phyloP scores from a whole-genome alignment of 768 basidiomycete genomes.

The Auricularia cornea region DNA sequence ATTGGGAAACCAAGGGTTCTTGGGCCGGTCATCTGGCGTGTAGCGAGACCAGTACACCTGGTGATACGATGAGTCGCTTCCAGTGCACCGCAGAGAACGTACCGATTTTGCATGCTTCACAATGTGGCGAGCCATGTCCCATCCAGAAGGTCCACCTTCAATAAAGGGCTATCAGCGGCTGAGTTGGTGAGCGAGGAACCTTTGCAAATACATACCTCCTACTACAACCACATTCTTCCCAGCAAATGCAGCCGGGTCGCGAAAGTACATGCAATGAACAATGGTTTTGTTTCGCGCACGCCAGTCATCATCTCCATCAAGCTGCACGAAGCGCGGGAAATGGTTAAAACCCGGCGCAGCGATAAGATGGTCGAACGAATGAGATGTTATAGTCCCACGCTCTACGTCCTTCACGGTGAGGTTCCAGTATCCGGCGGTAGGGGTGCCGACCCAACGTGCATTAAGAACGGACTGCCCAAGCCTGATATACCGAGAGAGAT shows the following conservation, averaged over 20 bases:
- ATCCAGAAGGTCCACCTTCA: constrained; percentile 38
- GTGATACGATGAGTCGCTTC: background rate
- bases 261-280: constrained; percentile 47
- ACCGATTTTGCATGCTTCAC: constrained; percentile 36
- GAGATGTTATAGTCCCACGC: constrained; percentile 6
- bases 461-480: constrained; percentile 36
- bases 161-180: no score
- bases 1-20: background rate
- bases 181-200: no score
- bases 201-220: no score
- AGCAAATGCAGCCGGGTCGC: constrained; percentile 35
- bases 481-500: constrained; percentile 32
- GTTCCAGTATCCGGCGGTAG: constrained; percentile 36
- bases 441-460: constrained; percentile 37
- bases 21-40: background rate
- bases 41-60: background rate
- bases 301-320: constrained; percentile 45
- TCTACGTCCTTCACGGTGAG: constrained; percentile 23
- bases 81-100: background rate
- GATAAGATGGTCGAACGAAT: constrained; percentile 46
- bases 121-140: constrained; percentile 40
- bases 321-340: constrained; percentile 37
- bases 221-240: constrained; percentile 27
- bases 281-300: constrained; percentile 30
- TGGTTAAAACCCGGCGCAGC: constrained; percentile 50